These are phyloP conservation scores for Penicillium glabrum DNA, from an alignment of 2,329 filamentous ascomycete species.

Conservation along the genomic window DNA sequence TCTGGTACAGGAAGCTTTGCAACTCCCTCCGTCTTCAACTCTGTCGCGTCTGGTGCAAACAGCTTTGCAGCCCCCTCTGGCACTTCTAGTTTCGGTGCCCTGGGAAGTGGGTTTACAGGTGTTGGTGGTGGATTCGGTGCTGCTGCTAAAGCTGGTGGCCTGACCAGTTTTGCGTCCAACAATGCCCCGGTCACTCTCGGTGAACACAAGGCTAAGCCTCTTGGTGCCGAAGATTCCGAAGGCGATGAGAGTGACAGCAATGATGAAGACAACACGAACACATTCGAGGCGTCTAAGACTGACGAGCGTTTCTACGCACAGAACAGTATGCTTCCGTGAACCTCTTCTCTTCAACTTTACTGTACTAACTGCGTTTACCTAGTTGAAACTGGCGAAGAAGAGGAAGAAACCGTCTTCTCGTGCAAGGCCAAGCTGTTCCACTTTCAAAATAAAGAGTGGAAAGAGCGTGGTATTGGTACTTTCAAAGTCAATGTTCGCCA, in stretches of 20 bases:
- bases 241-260: conserved; percentile 49
- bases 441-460: conserved; percentile 76
- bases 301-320: conserved; percentile 55
- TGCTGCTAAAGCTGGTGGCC: conserved; percentile 45
- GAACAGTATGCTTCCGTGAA: conserved; percentile 58
- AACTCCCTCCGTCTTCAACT: conserved; percentile 46
- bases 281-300: conserved; percentile 50
- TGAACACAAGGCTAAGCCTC: conserved; percentile 56
- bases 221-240: conserved; percentile 68
- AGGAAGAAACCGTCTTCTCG: conserved; percentile 72
- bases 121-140: conserved; percentile 51
- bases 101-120: conserved; percentile 38
- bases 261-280: conserved; percentile 47
- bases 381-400: conserved; percentile 78
- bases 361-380: not conserved
- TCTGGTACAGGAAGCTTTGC: conserved; percentile 16
- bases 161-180: conserved; percentile 71
- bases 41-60: conserved; percentile 20
- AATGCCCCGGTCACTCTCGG: conserved; percentile 48
- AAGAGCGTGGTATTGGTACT: conserved; percentile 81
- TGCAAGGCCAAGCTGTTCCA: conserved; percentile 83
- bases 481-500: conserved; percentile 76
- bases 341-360: not conserved
- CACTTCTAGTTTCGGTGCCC: conserved; percentile 38
- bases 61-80: conserved; percentile 33